phyloP scores from a whole-genome alignment of 306 rosid species.

The Cucumis cinereus region DNA sequence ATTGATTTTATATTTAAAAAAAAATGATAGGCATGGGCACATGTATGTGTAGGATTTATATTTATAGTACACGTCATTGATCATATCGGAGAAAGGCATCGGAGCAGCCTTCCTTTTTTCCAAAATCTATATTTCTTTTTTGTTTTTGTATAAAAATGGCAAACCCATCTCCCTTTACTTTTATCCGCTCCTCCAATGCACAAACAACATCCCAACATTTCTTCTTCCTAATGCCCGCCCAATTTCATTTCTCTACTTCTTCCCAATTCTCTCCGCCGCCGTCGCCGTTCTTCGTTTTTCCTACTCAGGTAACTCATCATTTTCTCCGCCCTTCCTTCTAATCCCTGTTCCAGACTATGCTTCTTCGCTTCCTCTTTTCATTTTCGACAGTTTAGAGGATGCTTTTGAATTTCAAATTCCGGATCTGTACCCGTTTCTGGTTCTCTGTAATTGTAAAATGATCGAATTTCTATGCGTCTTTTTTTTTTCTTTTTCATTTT shows the following conservation, averaged over 20 bases:
- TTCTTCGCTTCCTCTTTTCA: background rate
- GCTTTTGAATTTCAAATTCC: background rate
- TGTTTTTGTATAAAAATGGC: background rate
- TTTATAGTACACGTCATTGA: background rate
- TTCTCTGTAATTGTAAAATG: background rate
- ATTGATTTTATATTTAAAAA: too few species aligned
- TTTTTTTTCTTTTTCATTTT: background rate
- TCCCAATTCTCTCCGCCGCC: background rate
- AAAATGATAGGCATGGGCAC: too few species aligned
- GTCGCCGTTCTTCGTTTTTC: background rate
- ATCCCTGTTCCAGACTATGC: background rate
- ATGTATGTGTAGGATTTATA: too few species aligned
- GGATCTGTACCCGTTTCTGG: background rate
- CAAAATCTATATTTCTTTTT: background rate
- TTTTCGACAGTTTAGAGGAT: background rate
- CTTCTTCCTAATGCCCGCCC: background rate
- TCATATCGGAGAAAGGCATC: background rate
- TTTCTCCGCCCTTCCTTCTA: too few species aligned
- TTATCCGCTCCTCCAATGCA: background rate
- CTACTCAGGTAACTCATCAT: background rate
- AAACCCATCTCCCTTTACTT: background rate
- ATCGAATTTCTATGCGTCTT: background rate
- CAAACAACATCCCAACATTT: background rate
- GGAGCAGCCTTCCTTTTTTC: background rate
- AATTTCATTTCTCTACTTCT: background rate